Evolutionary conservation across 768 basidiomycete species (phyloP), one percentile per base, ranked within the genome.

Genomic region (Trametes cubensis): DNA sequence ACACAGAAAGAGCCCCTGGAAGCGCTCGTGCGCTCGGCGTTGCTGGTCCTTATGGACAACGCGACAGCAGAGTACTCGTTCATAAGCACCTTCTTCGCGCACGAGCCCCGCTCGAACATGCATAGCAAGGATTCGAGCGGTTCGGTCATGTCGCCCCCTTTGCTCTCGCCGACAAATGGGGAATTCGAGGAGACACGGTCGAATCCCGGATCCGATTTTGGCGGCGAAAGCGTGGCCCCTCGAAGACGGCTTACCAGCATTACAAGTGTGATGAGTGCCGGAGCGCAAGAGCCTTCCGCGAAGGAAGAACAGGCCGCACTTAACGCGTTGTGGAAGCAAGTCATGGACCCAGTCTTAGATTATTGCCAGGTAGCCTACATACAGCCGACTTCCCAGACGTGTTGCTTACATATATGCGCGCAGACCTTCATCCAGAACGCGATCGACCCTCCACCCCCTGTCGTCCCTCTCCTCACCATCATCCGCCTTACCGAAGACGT

Each of bases 31-130:
- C 87, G 96, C 25, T 96, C 95, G 0, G 77, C 94, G 25, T 77
- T 94, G 50, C 79, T 98, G 54, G 95, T 97, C 55, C 84, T 98
- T 62, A 87, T 96, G 83, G 95, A 98, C 77, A 98, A 99, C 70
- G 89, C 92, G 4, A 91, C 91, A 1, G 85, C 94, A 28, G 96
- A 98, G 76, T 96, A 95, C 74, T 80, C 87, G 1, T 98, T 98
- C 69, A 75, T 97, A 53, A 84, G 86, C 11, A 78, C 85, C 0
- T 98, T 99, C 78, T 98, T 98, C 77, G 61, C 70, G 63, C 41
- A 71, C 72, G 61, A 77, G 74, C 63, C 54, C 2, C 58, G 48
- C 4, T 57, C 39, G 21, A 13, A 42, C 23, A 51, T 63, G 54
- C 61, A 50, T 15, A 60, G 42, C 45, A 67, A 63, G 30, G 59